These are phyloP conservation scores for Paramecium biaurelia DNA, from an alignment of 73 alveolate species.

Conservation along the genomic window DNA sequence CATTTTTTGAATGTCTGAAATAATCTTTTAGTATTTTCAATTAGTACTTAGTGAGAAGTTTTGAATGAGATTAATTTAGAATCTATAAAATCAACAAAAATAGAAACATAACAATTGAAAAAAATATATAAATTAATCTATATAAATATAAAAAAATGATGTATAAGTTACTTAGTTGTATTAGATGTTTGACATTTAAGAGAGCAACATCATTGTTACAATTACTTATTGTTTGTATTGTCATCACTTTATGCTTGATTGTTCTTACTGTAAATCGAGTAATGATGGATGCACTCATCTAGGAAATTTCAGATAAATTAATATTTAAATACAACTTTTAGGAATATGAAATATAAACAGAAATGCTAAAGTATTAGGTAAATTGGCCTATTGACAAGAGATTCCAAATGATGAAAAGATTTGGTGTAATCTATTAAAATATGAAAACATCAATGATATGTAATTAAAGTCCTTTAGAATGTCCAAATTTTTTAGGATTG, in stretches of 20 bases:
- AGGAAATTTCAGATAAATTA: neutral
- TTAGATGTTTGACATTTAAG: neutral
- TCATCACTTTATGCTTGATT: neutral
- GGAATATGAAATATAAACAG: neutral
- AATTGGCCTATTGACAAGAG: neutral
- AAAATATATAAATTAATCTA: neutral
- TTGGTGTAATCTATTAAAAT: neutral
- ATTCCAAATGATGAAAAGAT: neutral
- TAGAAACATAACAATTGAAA: neutral
- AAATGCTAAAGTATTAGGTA: neutral
- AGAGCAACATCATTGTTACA: neutral
- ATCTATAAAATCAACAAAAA: neutral
- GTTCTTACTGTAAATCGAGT: slow-evolving; percentile 21
- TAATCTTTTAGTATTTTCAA: neutral
- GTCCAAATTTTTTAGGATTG: neutral
- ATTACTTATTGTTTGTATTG: neutral
- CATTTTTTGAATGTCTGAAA: neutral
- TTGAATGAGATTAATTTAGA: neutral
- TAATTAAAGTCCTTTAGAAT: neutral
- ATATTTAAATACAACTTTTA: neutral
- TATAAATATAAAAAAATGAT: neutral
- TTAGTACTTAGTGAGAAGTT: neutral
- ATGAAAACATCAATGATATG: neutral
- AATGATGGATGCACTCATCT: neutral
- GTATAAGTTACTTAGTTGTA: neutral